phyloP scores from a whole-genome alignment of 2,329 filamentous ascomycete species.

The Sclerotinia glacialis region DNA sequence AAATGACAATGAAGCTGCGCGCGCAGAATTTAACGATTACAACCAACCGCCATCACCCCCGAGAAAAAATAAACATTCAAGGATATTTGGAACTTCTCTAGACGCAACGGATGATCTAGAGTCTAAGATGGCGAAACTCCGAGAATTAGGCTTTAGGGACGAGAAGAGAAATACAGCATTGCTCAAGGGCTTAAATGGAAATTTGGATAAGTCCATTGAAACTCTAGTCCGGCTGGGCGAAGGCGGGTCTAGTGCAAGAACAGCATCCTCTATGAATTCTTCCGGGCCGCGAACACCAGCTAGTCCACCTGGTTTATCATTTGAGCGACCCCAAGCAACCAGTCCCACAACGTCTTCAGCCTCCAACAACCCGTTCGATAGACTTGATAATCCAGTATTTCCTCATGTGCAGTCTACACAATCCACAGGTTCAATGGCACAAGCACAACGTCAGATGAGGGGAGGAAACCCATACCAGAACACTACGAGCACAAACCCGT shows the following conservation, averaged over 20 bases:
- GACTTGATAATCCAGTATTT: conserved; percentile 42
- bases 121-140: conserved; percentile 70
- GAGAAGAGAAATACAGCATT: conserved; percentile 77
- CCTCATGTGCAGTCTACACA: conserved; percentile 64
- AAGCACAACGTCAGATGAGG: conserved; percentile 44
- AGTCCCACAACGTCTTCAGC: conserved; percentile 44
- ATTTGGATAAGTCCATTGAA: conserved; percentile 83
- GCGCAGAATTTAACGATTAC: conserved; percentile 25
- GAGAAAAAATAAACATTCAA: conserved; percentile 55
- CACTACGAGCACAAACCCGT: conserved; percentile 60
- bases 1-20: conserved; percentile 29
- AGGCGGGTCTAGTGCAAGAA: conserved; percentile 44
- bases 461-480: conserved; percentile 36
- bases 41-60: conserved; percentile 33
- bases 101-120: conserved; percentile 60
- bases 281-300: conserved; percentile 52
- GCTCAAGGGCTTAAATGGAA: conserved; percentile 78
- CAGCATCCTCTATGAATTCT: conserved; percentile 45
- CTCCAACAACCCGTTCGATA: conserved; percentile 61
- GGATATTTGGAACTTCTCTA: conserved; percentile 67
- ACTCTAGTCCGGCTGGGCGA: conserved; percentile 80
- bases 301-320: conserved; percentile 33
- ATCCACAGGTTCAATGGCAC: conserved; percentile 60
- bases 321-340: conserved; percentile 32
- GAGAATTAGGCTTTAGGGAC: conserved; percentile 90